Conservation (phyloP, 2,329 filamentous ascomycete genomes). For the Botrytis galanthina region DNA sequence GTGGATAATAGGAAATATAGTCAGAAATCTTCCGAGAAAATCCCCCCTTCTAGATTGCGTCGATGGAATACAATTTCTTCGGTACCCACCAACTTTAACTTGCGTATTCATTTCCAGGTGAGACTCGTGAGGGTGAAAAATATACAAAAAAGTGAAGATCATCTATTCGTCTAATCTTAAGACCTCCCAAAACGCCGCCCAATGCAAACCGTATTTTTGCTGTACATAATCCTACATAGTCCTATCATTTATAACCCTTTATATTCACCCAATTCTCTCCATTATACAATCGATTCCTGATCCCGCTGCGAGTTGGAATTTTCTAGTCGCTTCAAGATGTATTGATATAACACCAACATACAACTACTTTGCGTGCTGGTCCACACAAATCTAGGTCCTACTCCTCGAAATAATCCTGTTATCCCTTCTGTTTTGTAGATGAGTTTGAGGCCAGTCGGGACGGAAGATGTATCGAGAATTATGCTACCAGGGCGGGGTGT, state of each 20-base stretch:
- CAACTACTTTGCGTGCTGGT: conserved; percentile 95
- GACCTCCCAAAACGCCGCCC: conserved; percentile 13
- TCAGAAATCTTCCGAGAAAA: background rate
- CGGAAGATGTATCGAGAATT: conserved; percentile 83
- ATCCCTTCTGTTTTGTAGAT: conserved; percentile 91
- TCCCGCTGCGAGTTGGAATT: conserved; percentile 35
- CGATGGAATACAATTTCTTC: background rate
- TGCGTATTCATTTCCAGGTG: background rate
- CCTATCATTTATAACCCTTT: conserved; percentile 3
- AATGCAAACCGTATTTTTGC: conserved; percentile 16
- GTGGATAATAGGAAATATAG: background rate
- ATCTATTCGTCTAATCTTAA: conserved; percentile 21
- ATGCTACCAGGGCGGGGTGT: conserved; percentile 75
- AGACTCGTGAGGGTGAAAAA: background rate
- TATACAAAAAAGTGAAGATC: conserved; percentile 21
- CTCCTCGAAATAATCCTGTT: conserved; percentile 88
- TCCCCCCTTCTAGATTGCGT: background rate
- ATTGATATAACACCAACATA: conserved; percentile 95
- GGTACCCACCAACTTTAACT: background rate
- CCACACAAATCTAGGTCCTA: conserved; percentile 91
- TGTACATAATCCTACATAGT: conserved; percentile 22
- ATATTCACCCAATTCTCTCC: background rate
- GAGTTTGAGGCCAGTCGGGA: conserved; percentile 76
- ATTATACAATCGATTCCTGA: conserved; percentile 32
- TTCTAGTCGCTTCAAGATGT: conserved; percentile 75